Base-by-base conservation (phyloP, 2,329 filamentous ascomycete species). In the Dactylellina sp. region DNA sequence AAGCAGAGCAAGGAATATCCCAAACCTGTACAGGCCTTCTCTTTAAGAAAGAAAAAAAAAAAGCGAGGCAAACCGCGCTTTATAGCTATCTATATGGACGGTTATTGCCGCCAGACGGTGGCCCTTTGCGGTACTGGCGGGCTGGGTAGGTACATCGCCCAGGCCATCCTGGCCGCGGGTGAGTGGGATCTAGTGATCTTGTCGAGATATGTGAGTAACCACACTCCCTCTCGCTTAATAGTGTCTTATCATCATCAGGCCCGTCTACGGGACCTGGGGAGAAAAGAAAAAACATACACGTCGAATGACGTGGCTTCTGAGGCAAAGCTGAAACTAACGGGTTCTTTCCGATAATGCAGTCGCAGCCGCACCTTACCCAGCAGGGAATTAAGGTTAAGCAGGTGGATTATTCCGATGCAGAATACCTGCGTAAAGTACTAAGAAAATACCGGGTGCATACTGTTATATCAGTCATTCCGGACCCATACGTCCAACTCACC, bases 121-220 rank as follows among this genome's bases (percentile, higher is more conserved):
- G 77, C 77, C 52, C 55, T 78, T 18, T 77, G 75, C n/a, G 77
- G 77, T 16, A 77, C 75, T 25, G 65, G 71, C 40, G 77, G 76
- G 14, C 57, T 78, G 22, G 77, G 75, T 12, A 75, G 76, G 53
- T 71, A 77, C 56, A 75, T 78, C 61, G 70, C 75, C 9, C 47
- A 57, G 46, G 77, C 76, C 55, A 68, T 77, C 49, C 40, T 75
- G 37, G 39, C 60, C 18, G 46, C 65, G 18, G 71, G 52, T 39
- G 61, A 68, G 40, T 75, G 76, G 72, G 77, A 78, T 22, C 61
- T 77, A 35, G 59, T 78, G 39, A 71, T 78, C 28, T 57, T 78
- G 37, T 78, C 77, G 20, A 68, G 77, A 56, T 68, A 74, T 77
- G 77, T 78, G 68, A 53, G 64, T 68, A 68, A 59, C 53, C 25